Evolutionary conservation across 768 basidiomycete species (phyloP), one percentile per base, ranked within the genome.

Genomic region (Naganishia randhawae): DNA sequence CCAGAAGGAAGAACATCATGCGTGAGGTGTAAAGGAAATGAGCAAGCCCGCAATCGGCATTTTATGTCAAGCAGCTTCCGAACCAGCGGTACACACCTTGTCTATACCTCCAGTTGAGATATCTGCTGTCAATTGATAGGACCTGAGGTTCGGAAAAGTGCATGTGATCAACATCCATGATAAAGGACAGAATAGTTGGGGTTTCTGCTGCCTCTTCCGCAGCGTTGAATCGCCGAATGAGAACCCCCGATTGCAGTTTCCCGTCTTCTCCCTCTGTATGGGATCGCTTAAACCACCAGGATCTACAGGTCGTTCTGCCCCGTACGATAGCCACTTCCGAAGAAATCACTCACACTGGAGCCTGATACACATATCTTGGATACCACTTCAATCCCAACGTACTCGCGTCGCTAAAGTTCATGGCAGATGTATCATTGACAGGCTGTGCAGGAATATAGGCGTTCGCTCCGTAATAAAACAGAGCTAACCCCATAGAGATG

Each of bases 381-480:
- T 83, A 85, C 88, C 87, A 89, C 70, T 85, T 75, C 74, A 79
- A 45, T 72, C 83, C 78, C 57, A 92, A 82, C 27, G 81, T 83
- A 3, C 87, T 87, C 35, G 82, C 79, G 71, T 87, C 87, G 0
- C 85, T 84, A 25, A 83, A 80, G 75, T 87, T 86, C 81, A 74
- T 82, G 78, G 75, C 77, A 22, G 78, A 71, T 0, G 88, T 87
- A 66, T 85, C 82, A 77, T 92, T 92, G 37, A 88, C 88, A 17
- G 88, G 83, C 13, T 81, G 76, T 2, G 91, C 91, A 0, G 91
- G 90, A 70, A 89, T 84, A 77, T 91, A 92, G 0, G 81, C 86
- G 19, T 0, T n/a, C 10, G 14, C 54, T 2, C 51, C 29, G 51
- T 11, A 16, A 8, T 32, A 37, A 16, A 37, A 17, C 31, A 55